Percentiles rank a stretch among this genome's conserved stretches.
Conservation (phyloP, 2,329 filamentous ascomycete species). For the Botrytis paeoniae region DNA sequence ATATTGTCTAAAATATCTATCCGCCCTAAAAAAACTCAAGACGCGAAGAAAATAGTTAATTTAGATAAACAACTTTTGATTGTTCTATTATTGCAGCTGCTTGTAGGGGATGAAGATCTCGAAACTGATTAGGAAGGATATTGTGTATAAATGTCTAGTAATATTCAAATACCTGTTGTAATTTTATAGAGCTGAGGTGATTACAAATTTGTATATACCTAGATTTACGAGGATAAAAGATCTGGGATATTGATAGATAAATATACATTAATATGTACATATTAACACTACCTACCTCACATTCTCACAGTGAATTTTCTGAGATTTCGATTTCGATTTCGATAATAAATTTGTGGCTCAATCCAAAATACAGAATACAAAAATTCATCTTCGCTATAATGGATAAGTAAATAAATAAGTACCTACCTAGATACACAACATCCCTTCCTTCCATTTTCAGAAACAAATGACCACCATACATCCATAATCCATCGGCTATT, state of each 20-base stretch:
- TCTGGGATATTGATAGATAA: not conserved
- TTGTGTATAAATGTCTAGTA: not conserved
- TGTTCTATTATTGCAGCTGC: not conserved
- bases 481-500: not conserved
- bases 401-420: not conserved
- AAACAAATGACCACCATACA: not conserved
- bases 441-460: not conserved
- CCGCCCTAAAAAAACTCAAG: not conserved
- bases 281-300: not conserved
- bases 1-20: not conserved
- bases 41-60: not conserved
- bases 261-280: accelerated
- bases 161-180: not conserved
- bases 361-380: not conserved
- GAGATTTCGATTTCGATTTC: too few relatives aligned
- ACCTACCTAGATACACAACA: not conserved
- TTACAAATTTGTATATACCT: not conserved
- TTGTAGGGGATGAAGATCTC: not conserved
- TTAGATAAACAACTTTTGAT: not conserved
- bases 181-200: not conserved
- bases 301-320: accelerated
- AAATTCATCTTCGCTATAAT: not conserved
- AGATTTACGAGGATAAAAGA: not conserved
- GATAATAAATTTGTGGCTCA: not conserved
- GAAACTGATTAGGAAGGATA: not conserved